A percentile compares a stretch with the other conserved stretches of the same genome.
phyloP scores from a whole-genome alignment of 1,284 basidiomycete species.

The Volvariella surrecta region DNA sequence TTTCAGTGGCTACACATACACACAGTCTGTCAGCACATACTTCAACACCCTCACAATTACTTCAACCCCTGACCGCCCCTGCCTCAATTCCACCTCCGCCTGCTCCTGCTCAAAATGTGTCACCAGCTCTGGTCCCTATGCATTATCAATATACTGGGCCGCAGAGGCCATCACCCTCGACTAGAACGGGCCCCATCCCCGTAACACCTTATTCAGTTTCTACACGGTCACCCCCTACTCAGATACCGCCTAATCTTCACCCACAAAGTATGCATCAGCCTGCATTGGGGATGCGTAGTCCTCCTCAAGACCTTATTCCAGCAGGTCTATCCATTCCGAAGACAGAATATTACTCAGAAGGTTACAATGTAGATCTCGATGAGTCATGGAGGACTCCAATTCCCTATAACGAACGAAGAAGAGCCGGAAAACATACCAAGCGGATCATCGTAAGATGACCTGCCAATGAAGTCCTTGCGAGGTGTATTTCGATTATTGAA shows the following conservation, averaged over 20 bases:
- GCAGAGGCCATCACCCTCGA: slow-evolving; percentile 18
- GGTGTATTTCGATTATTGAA: not conserved
- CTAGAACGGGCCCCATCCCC: slow-evolving; percentile 18
- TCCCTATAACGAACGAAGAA: slow-evolving; percentile 56
- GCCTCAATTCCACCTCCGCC: slow-evolving; percentile 11
- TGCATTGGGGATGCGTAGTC: slow-evolving; percentile 30
- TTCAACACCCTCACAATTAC: slow-evolving; percentile 7
- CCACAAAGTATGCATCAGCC: slow-evolving; percentile 24
- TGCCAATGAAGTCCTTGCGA: slow-evolving; percentile 16
- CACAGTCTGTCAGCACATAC: not conserved
- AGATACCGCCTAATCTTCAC: slow-evolving; percentile 34
- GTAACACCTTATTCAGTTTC: slow-evolving; percentile 19
- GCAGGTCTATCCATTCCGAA: slow-evolving; percentile 22
- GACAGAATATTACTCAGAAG: slow-evolving; percentile 33
- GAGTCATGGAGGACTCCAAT: slow-evolving; percentile 61
- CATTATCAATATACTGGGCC: slow-evolving; percentile 20
- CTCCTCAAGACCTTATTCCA: slow-evolving; percentile 31
- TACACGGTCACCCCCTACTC: slow-evolving; percentile 23
- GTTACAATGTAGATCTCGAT: slow-evolving; percentile 36
- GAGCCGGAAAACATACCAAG: slow-evolving; percentile 67
- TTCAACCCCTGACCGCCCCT: slow-evolving; percentile 13
- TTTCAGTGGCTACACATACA: slow-evolving; percentile 13
- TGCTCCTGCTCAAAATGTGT: slow-evolving; percentile 23
- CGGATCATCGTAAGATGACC: slow-evolving; percentile 45
- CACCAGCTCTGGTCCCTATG: slow-evolving; percentile 17